phyloP scores from a whole-genome alignment of 331 rosid genomes.

The Saraca asoca region DNA sequence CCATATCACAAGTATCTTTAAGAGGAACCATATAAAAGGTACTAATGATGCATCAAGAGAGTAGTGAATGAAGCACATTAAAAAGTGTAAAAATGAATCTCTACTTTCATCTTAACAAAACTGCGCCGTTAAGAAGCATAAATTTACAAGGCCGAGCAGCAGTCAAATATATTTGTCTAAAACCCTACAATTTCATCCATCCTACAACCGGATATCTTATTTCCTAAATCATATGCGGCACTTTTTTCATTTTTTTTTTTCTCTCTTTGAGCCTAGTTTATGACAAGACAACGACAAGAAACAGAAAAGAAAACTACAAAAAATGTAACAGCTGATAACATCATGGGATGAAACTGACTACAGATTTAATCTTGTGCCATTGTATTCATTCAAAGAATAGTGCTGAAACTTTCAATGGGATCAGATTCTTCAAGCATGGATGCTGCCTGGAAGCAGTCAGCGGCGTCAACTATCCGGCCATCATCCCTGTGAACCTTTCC shows the following conservation, averaged over 20 bases:
- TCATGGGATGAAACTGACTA: slow-evolving; percentile 16
- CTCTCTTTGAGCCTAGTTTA: slow-evolving; percentile 38
- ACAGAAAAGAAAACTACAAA: not conserved
- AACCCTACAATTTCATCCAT: slow-evolving; percentile 40
- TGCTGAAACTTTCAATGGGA: slow-evolving; percentile 77
- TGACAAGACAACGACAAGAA: no score
- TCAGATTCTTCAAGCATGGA: slow-evolving; percentile 90
- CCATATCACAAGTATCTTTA: no score
- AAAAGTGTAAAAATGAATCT: slow-evolving; percentile 14
- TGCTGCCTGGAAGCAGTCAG: slow-evolving; percentile 94
- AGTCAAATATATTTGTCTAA: slow-evolving; percentile 26
- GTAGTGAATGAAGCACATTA: not conserved
- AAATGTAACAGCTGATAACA: slow-evolving; percentile 18
- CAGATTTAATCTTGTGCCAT: slow-evolving; percentile 12
- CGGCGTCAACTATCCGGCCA: slow-evolving; percentile 73
- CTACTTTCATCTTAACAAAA: slow-evolving; percentile 19
- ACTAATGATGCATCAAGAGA: not conserved
- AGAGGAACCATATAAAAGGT: no score
- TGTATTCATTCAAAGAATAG: slow-evolving; percentile 46
- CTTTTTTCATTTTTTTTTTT: not conserved
- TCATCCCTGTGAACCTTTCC: slow-evolving; percentile 77
- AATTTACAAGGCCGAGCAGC: slow-evolving; percentile 58
- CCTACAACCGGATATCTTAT: slow-evolving; percentile 28
- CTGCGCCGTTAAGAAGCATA: slow-evolving; percentile 35
- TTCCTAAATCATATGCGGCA: slow-evolving; percentile 14